phyloP scores from a whole-genome alignment of 108 stramenopile species.

The Asterionellopsis glacialis region DNA sequence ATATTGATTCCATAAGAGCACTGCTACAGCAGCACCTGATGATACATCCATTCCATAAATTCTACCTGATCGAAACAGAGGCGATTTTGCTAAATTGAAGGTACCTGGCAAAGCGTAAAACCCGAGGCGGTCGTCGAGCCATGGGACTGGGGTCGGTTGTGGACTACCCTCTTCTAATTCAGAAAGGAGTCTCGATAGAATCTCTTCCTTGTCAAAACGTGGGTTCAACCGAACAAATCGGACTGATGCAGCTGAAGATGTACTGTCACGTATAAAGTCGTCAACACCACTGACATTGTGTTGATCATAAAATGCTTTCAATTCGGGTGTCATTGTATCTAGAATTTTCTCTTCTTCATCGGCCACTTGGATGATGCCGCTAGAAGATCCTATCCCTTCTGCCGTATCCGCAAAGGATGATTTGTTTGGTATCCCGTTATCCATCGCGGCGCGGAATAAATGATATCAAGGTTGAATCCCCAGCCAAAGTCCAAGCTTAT shows the following conservation, averaged over 20 bases:
- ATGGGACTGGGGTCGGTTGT: constrained; percentile 33
- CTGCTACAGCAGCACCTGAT: constrained; percentile 82
- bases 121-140: constrained; percentile 42
- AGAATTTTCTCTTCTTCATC: too few species aligned
- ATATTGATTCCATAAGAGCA: constrained; percentile 43
- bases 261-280: constrained; percentile 2
- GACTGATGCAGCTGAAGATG: background rate
- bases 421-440: too few species aligned
- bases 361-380: too few species aligned
- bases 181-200: constrained; percentile 22
- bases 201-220: constrained; percentile 50
- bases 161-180: constrained; percentile 19
- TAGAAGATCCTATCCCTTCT: too few species aligned
- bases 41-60: constrained; percentile 90
- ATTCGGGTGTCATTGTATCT: background rate
- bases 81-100: constrained; percentile 49
- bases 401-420: too few species aligned
- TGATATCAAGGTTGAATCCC: too few species aligned
- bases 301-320: constrained; percentile 30
- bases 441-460: too few species aligned
- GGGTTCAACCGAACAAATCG: constrained; percentile 73
- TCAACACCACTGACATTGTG: constrained; percentile 21
- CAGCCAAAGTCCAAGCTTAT: too few species aligned
- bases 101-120: constrained; percentile 68
- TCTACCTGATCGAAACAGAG: constrained; percentile 59